Evolutionary conservation across 805 yeast genomes (phyloP).

Genomic region (Wickerhamiella parazyma): DNA sequence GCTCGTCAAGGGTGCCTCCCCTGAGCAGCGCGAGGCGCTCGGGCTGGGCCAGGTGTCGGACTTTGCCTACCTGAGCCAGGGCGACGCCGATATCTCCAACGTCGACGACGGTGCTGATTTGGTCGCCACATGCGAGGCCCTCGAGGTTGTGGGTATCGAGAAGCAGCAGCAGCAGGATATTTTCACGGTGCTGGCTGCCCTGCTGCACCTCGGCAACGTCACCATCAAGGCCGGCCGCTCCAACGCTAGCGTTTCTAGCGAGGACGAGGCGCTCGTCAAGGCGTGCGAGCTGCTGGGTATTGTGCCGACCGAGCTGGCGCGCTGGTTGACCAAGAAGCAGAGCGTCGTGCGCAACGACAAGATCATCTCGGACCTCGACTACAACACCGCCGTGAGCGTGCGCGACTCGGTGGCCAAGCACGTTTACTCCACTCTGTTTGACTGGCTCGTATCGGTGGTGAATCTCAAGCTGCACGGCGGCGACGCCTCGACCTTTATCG

Average conservation of each 20-base stretch:
- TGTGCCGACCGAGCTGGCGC: conserved; percentile 58
- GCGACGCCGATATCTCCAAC: conserved; percentile 50
- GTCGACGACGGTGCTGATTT: conserved; percentile 78
- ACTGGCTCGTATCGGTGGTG: conserved; percentile 82
- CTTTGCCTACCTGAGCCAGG: conserved; percentile 75
- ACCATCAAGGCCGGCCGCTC: conserved; percentile 72
- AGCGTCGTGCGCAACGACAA: conserved; percentile 86
- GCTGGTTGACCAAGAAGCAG: conserved; percentile 89
- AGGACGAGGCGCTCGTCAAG: conserved; percentile 70
- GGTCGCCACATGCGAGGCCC: conserved; percentile 58
- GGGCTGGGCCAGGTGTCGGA: conserved; percentile 48
- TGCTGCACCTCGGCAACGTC: conserved; percentile 87
- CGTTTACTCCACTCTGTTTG: conserved; percentile 82
- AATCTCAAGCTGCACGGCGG: conserved; percentile 48
- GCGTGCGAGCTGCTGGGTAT: conserved; percentile 79
- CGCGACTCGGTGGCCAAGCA: conserved; percentile 96
- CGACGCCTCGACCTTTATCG: conserved; percentile 69
- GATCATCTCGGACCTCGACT: conserved; percentile 69
- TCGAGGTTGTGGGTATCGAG: conserved; percentile 62
- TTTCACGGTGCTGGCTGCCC: conserved; percentile 70
- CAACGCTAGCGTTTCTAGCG: conserved; percentile 68
- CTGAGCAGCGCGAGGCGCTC: conserved; percentile 41
- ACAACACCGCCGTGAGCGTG: conserved; percentile 75
- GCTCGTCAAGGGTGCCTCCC: conserved; percentile 52
- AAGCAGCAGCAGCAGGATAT: conserved; percentile 47